phyloP scores from a whole-genome alignment of 306 rosid genomes.

The Acacia acuminata region DNA sequence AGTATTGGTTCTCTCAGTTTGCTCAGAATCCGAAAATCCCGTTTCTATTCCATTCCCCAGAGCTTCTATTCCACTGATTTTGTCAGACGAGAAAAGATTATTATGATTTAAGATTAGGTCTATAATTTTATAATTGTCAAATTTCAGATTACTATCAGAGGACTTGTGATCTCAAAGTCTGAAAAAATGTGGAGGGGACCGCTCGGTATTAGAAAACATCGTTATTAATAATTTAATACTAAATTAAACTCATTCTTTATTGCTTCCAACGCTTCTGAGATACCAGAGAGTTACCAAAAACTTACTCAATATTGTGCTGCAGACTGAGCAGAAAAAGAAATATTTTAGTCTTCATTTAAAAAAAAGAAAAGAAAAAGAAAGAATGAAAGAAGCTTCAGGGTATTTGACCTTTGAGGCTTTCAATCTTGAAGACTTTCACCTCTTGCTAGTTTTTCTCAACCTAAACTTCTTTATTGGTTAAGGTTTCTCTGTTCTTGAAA shows the following conservation, averaged over 20 bases:
- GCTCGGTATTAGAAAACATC: slow-evolving; percentile 30
- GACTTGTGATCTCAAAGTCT: slow-evolving; percentile 50
- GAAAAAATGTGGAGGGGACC: slow-evolving; percentile 49
- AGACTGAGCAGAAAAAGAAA: not conserved
- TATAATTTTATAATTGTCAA: slow-evolving; percentile 25
- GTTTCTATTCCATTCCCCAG: slow-evolving; percentile 99
- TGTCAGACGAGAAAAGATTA: slow-evolving; percentile 56
- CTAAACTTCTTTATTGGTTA: not conserved
- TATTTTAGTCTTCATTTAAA: not conserved
- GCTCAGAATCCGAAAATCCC: slow-evolving; percentile 85
- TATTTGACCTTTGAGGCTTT: not conserved
- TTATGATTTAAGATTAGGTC: slow-evolving; percentile 9
- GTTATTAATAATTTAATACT: not conserved
- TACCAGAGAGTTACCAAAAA: slow-evolving; percentile 1
- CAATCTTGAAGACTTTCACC: not conserved
- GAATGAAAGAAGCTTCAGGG: not conserved
- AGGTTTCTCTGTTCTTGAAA: not conserved
- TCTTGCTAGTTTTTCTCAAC: not conserved
- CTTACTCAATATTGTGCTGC: slow-evolving; percentile 17
- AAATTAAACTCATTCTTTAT: slow-evolving; percentile 12
- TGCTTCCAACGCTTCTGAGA: slow-evolving; percentile 15
- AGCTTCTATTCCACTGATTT: slow-evolving; percentile 97
- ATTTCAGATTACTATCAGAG: slow-evolving; percentile 46
- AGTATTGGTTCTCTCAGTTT: slow-evolving; percentile 31
- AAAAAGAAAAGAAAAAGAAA: not conserved